Conservation (phyloP, 2,329 filamentous ascomycete genomes). For the Verticillium klebahnii region DNA sequence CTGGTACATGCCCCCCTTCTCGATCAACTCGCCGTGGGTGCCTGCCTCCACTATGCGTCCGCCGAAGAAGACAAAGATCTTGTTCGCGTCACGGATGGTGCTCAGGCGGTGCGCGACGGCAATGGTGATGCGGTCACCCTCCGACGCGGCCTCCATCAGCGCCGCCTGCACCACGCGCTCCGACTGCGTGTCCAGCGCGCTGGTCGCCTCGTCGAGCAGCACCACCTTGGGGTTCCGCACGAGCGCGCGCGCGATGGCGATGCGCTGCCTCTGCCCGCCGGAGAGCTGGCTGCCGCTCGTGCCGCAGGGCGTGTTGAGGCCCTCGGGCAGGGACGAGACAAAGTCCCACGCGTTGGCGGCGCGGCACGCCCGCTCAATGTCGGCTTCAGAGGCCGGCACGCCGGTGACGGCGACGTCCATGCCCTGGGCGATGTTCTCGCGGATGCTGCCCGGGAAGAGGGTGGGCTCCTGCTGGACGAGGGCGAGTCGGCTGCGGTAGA, state of each 20-base stretch:
- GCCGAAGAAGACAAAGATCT: constrained; percentile 55
- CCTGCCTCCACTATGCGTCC: constrained; percentile 54
- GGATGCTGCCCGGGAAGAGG: constrained; percentile 38
- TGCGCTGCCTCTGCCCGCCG: constrained; percentile 51
- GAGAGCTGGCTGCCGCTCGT: constrained; percentile 28
- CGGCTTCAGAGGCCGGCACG: constrained; percentile 21
- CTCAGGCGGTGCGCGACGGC: constrained; percentile 60
- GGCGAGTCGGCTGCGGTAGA: constrained; percentile 2
- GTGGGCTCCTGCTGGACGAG: constrained; percentile 11
- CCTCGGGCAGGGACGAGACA: constrained; percentile 43
- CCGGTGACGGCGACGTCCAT: constrained; percentile 19
- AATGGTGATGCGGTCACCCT: constrained; percentile 45
- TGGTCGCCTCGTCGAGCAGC: constrained; percentile 56
- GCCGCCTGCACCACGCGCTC: constrained; percentile 35
- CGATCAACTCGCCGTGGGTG: constrained; percentile 52
- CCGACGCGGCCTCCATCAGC: constrained; percentile 37
- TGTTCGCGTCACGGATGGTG: constrained; percentile 45
- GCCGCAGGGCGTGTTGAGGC: constrained; percentile 11
- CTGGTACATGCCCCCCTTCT: constrained; percentile 35
- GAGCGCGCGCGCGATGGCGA: constrained; percentile 52
- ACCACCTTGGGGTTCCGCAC: constrained; percentile 47
- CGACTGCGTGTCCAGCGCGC: constrained; percentile 38
- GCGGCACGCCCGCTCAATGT: constrained; percentile 36
- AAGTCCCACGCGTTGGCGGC: constrained; percentile 45
- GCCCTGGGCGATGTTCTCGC: constrained; percentile 51